phyloP scores from a whole-genome alignment of 1,284 basidiomycete genomes.

The Heterobasidion irregulare region DNA sequence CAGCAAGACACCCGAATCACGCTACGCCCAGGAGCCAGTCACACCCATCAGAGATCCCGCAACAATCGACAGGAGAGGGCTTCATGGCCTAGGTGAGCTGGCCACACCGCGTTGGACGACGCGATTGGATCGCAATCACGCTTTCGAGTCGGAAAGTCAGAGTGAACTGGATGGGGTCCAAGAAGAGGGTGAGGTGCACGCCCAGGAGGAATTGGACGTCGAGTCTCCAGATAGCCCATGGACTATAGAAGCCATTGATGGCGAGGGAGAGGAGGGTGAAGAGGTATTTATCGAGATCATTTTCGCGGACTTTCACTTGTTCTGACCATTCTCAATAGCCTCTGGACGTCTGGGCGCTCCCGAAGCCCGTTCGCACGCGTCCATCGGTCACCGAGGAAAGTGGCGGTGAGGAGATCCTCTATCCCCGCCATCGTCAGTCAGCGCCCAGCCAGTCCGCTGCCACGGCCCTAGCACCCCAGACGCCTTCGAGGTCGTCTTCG shows the following conservation, averaged over 20 bases:
- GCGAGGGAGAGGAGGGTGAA: conserved; percentile 60
- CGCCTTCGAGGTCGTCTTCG: neutral
- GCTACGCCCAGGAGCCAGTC: conserved; percentile 36
- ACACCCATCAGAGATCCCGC: conserved; percentile 78
- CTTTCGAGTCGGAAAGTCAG: conserved; percentile 25
- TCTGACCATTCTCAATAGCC: conserved; percentile 16
- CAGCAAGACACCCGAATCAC: conserved; percentile 34
- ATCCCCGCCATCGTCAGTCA: conserved; percentile 51
- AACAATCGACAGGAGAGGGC: conserved; percentile 77
- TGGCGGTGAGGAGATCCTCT: conserved; percentile 76
- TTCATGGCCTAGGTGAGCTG: conserved; percentile 95
- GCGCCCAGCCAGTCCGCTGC: conserved; percentile 9
- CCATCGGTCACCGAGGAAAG: conserved; percentile 70
- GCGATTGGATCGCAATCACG: conserved; percentile 24
- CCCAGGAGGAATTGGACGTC: conserved; percentile 31
- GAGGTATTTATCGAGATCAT: conserved; percentile 36
- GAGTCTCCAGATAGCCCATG: conserved; percentile 65
- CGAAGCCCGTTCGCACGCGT: conserved; percentile 42
- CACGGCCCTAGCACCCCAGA: neutral
- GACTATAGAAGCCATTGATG: conserved; percentile 81
- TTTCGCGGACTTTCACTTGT: conserved; percentile 6
- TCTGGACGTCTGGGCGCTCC: conserved; percentile 30
- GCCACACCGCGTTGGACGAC: conserved; percentile 94
- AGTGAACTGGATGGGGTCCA: conserved; percentile 31
- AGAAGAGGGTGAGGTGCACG: conserved; percentile 35